phyloP scores from a whole-genome alignment of 306 rosid genomes.

The Quercus ilex region DNA sequence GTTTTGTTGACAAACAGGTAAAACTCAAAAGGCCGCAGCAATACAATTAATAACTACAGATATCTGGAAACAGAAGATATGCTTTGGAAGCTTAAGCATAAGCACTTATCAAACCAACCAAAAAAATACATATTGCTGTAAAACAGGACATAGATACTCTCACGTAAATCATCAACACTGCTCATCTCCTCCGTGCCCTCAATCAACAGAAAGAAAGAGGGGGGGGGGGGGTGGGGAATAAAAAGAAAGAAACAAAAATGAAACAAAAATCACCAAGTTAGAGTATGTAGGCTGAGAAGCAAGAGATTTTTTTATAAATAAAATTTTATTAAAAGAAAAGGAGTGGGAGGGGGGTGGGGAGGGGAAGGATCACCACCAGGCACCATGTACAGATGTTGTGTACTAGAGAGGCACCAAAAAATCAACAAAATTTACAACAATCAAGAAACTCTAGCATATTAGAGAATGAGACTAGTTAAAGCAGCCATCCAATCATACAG shows the following conservation, averaged over 20 bases:
- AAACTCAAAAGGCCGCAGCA: neutral
- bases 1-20: neutral
- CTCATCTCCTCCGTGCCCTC: neutral
- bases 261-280: neutral
- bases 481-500: no score
- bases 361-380: neutral
- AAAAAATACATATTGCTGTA: neutral
- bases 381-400: no score
- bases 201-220: neutral
- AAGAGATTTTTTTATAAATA: neutral
- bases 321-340: no score
- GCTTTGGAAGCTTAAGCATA: neutral
- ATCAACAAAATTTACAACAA: no score
- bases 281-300: neutral
- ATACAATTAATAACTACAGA: neutral
- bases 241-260: neutral
- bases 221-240: no score
- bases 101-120: constrained; percentile 1
- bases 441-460: no score
- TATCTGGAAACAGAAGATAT: neutral
- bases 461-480: no score
- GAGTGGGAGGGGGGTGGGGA: no score
- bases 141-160: neutral
- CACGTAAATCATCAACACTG: neutral
- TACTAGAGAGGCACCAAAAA: no score